Percentiles rank a stretch among this genome's conserved stretches.
Conservation (phyloP, 768 basidiomycete genomes). For the Pholiota conissans region DNA sequence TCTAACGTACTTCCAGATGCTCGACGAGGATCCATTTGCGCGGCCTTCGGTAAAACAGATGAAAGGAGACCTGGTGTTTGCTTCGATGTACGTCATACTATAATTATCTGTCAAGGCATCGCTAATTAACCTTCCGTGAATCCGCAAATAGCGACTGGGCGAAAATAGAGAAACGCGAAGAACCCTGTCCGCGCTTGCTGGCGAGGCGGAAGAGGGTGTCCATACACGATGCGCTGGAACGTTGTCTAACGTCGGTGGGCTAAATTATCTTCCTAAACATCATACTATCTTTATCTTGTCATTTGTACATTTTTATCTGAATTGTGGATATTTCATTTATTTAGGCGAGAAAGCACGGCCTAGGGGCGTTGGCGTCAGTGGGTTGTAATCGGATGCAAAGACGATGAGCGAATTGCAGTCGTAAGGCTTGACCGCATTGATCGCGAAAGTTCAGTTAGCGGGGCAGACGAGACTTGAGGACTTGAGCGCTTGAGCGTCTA, state of each 20-base stretch:
- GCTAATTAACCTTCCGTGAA: background rate
- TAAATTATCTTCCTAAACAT: background rate
- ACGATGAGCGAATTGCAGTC: no score
- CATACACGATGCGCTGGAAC: slow-evolving; percentile 2
- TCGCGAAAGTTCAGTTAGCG: no score
- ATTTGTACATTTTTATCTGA: no score
- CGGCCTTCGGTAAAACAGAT: slow-evolving; percentile 16
- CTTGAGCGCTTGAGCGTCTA: no score
- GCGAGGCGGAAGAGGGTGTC: slow-evolving; percentile 13
- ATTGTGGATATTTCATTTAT: no score
- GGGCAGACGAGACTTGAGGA: no score
- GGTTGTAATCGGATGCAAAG: no score
- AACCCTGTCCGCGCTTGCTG: slow-evolving; percentile 6
- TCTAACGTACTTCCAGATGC: no score
- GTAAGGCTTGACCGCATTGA: no score
- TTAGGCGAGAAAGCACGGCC: no score
- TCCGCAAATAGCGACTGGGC: slow-evolving; percentile 16
- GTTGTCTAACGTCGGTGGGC: background rate
- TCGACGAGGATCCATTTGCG: slow-evolving; percentile 13
- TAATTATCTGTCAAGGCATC: background rate
- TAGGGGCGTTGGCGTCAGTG: no score
- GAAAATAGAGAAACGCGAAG: slow-evolving; percentile 10
- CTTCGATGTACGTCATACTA: slow-evolving; percentile 11
- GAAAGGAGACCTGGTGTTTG: slow-evolving; percentile 16
- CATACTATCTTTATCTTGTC: background rate